Evolutionary conservation across 2,329 filamentous ascomycete genomes (phyloP), one percentile per base, ranked within the genome.

Genomic region (Aspergillus hortae): DNA sequence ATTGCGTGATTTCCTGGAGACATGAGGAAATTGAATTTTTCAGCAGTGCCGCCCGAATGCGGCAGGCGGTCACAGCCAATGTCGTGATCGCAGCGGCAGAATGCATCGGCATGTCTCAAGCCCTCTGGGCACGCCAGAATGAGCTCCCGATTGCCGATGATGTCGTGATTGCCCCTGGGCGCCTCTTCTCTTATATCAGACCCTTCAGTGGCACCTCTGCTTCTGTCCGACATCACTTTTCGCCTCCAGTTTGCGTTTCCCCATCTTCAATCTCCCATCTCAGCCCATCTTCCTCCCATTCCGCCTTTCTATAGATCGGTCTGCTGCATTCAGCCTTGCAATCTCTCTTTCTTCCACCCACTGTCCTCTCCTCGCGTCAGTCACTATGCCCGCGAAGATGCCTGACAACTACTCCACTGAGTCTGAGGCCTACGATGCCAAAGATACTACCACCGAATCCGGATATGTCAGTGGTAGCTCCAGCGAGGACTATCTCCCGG

Each of bases 371-470:
- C 33, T 25, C 30, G 50, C 52, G 40, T 42, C 49, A 49, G 44
- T 51, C 59, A 66, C 51, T 56, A 74, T 74, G 70, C 69, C 71
- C 47, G 66, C 69, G 49, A 72, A 70, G 57, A 64, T 66, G 53
- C 62, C 68, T 42, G 59, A 59, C 52, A 65, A 64, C 57, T 74
- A 72, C 60, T 60, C 67, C 54, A 68, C 66, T 9, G 70, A 71
- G 48, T 56, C 56, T 23, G 71, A 73, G 53, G 64, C 54, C 35
- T 53, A 66, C 44, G 68, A 72, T 48, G 54, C 62, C 38, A 69
- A 67, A 54, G 79, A 81, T 57, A 67, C 66, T 47, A 90, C 95
- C 74, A 96, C 92, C 33, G 92, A 92, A 57, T 96, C 96, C 77
- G 89, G 85, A 65, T 89, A 76, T 74, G 87, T 81, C 23, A 88